Evolutionary conservation across 2,329 filamentous ascomycete genomes (phyloP), one percentile per base, ranked within the genome.

Genomic region (Calonectria pseudoturangicola): DNA sequence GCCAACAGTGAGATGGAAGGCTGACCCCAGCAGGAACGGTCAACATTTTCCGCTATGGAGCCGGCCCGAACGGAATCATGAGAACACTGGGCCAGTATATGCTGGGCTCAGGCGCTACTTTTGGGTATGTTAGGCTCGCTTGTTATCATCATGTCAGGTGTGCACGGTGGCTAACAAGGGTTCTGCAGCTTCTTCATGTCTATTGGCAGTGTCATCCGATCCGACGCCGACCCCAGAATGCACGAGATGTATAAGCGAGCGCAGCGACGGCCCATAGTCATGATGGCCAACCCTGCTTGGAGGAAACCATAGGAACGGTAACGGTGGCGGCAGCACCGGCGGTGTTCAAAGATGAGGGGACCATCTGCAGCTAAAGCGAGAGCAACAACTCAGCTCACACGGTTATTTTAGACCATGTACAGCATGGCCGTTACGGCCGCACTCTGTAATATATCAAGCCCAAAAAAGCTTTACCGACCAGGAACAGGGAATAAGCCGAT

Each of bases 1-100:
- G 12, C 30, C 36, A 25, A 15, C 16, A 21, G 33, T 39, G 33
- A 63, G 36, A 48, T 45, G 25, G 25, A 43, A 27, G 18, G 28
- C 62, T 81, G 71, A 82, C 28, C 45, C 25, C n/a, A 16, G 30
- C 74, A 98, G 95, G 95, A 83, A 95, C 94, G 65, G 94, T 97
- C 80, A 98, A 96, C 82, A 98, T 99, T 82, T 96, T 99, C 83
- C 92, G 97, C 85, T 98, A 96, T 82, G 97, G 97, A 71, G 95
- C 96, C 66, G 97, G 97, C 27, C 92, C 95, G 10, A 97, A 98
- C 80, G 97, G 97, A 68, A 94, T 98, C 82, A 95, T 98, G 90
- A 90, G 97, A 81, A 98, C 96, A 39, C 87, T 99, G 63, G 96
- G 97, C 74, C 97, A 98, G 85, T 98, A 98, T 85, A 99, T 99